Base-by-base conservation (phyloP, 768 basidiomycete species). In the Suillus sp. region DNA sequence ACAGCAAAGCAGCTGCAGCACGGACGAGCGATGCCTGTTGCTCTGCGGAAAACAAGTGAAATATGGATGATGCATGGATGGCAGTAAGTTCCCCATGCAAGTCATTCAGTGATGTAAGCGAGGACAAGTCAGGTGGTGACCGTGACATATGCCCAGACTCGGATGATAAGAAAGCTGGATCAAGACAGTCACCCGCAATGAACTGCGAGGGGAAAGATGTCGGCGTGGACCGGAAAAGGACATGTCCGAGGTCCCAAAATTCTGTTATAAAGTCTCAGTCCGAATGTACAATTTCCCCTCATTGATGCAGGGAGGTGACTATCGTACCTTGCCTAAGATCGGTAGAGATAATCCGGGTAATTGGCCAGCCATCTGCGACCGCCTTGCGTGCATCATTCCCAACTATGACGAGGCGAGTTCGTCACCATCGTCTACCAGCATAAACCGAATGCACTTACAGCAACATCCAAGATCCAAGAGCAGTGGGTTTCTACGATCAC, bases 211-310 rank as follows among this genome's bases (percentile, higher is more conserved):
- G 83, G 71, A 86, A 89, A 0, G 80, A 78, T 43, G 80, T 74
- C 0, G 82, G 80, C 0, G 78, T 84, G 4, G 83, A 79, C 57
- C 71, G 79, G 75, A 88, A 91, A 18, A 90, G 77, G 48, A 83
- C 77, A 65, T 90, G 87, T 1, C 88, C 88, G 4, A 82, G 76
- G 5, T 84, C 78, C 87, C 87, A 89, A 65, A 86, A 85, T 11
- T 75, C 87, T 88, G 61, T 20, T 35, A 54, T 25, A 13, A n/a
- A 38, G 38, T 10, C 22, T 58, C 27, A 56, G 25, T 25, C 3
- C 20, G 16, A 27, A 27, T 16, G 4, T 20, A 25, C 35, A 34
- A 25, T 37, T 18, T 25, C 9, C 8, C 37, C 10, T 20, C 10
- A 2, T 14, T 25, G 14, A 3, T 8, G 22, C 35, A 18, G 9